Percentiles rank a stretch among this genome's conserved stretches.
Evolutionary conservation across 441 rosid genomes (phyloP).

Genomic region (Erysimum cheiri): DNA sequence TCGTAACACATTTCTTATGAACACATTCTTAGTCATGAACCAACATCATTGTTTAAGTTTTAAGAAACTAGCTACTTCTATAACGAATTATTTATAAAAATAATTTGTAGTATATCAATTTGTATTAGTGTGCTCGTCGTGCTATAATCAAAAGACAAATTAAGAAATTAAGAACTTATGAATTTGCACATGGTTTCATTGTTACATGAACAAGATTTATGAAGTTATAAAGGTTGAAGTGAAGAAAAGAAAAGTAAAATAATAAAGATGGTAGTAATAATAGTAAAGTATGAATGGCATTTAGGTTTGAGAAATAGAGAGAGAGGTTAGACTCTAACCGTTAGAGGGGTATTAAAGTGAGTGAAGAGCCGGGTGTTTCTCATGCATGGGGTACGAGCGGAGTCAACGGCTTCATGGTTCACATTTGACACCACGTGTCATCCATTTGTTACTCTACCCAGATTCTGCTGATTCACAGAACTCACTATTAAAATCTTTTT

Average conservation of each 20-base stretch:
- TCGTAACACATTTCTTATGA: not conserved
- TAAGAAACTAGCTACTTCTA: too few relatives aligned
- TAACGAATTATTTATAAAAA: too few relatives aligned
- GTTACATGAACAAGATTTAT: too few relatives aligned
- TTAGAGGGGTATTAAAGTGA: conserved; percentile 10
- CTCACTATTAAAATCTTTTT: conserved; percentile 29
- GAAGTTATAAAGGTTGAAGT: too few relatives aligned
- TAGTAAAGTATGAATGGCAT: not conserved
- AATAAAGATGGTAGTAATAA: not conserved
- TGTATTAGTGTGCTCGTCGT: too few relatives aligned
- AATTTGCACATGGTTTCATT: not conserved
- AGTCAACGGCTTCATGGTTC: conserved; percentile 41
- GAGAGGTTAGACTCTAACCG: too few relatives aligned
- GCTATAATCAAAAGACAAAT: too few relatives aligned
- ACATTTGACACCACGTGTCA: conserved; percentile 22
- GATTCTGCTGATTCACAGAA: conserved; percentile 25
- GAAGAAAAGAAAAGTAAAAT: not conserved
- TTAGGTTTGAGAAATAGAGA: conserved; percentile 1
- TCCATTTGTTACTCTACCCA: conserved; percentile 26
- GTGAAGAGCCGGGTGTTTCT: conserved; percentile 45
- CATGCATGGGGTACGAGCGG: conserved; percentile 42
- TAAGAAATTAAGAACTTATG: not conserved
- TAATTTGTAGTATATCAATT: too few relatives aligned
- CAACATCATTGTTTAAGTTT: too few relatives aligned
- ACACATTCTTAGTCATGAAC: not conserved